These are phyloP conservation scores for Leucosporidium creatinivorum DNA, from an alignment of 768 basidiomycete genomes.

Conservation along the genomic window DNA sequence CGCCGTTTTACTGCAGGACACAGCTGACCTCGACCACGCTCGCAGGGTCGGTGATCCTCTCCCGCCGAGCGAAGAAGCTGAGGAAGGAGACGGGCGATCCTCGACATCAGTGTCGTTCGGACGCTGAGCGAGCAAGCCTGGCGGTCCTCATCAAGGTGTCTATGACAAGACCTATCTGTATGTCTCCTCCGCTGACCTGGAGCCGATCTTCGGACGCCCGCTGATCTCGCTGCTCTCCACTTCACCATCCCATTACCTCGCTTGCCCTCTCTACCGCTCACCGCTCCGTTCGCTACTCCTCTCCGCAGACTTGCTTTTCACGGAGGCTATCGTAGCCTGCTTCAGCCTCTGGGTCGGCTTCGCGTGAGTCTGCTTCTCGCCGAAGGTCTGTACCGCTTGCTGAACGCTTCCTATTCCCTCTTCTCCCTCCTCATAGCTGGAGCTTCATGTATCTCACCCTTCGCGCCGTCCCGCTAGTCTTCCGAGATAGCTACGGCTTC, in stretches of 20 bases:
- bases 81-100: slow-evolving; percentile 60
- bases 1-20: not conserved
- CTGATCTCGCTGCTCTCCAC: too few species aligned
- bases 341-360: slow-evolving; percentile 51
- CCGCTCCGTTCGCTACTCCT: too few species aligned
- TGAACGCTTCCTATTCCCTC: too few species aligned
- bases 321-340: slow-evolving; percentile 66
- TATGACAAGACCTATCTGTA: slow-evolving; percentile 29
- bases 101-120: slow-evolving; percentile 59
- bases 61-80: slow-evolving; percentile 55
- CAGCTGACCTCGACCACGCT: not conserved
- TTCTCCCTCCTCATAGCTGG: too few species aligned
- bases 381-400: too few species aligned
- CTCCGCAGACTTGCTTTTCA: slow-evolving; percentile 56
- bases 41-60: slow-evolving; percentile 57
- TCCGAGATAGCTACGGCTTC: slow-evolving; percentile 28
- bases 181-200: not conserved
- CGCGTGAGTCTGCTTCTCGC: too few species aligned
- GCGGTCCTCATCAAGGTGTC: slow-evolving; percentile 59
- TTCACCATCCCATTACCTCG: too few species aligned
- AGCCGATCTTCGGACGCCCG: too few species aligned
- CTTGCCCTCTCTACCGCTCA: too few species aligned
- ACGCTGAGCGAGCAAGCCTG: slow-evolving; percentile 57
- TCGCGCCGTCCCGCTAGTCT: slow-evolving; percentile 44
- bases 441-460: slow-evolving; percentile 57